A percentile compares a stretch with the other conserved stretches of the same genome.
Conservation (phyloP, 1,284 basidiomycete genomes). For the Ustilago crameri region DNA sequence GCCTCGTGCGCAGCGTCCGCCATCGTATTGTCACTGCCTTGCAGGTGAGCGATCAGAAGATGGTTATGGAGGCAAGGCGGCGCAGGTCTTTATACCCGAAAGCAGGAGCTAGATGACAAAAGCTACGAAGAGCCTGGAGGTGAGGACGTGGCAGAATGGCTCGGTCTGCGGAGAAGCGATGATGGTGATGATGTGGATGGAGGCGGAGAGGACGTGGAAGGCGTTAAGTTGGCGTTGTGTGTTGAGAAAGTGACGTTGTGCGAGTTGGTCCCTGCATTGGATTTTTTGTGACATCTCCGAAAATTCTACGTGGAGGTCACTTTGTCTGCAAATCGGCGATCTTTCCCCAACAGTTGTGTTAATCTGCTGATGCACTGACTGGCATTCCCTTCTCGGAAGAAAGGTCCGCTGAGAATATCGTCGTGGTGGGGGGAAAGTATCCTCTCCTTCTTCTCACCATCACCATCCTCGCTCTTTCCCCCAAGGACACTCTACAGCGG, state of each 20-base stretch:
- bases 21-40: constrained; percentile 14
- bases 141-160: background rate
- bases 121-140: too few species aligned
- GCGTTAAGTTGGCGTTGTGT: background rate
- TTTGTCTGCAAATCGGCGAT: background rate
- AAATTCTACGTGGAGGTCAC: constrained; percentile 20
- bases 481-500: background rate
- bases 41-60: background rate
- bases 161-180: background rate
- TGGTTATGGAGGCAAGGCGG: background rate
- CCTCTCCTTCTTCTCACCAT: background rate
- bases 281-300: background rate
- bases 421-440: too few species aligned
- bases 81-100: background rate
- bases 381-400: background rate
- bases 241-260: background rate
- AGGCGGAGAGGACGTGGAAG: constrained; percentile 25
- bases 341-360: too few species aligned
- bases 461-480: background rate
- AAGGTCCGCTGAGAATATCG: background rate
- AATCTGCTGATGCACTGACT: too few species aligned
- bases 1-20: constrained; percentile 22
- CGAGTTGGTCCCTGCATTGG: constrained; percentile 33
- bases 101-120: too few species aligned
- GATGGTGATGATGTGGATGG: constrained; percentile 33